Percentiles rank a stretch among this genome's conserved stretches.
These are phyloP conservation scores for Blastobotrys arbuscula DNA, from an alignment of 1,139 yeast genomes.

Conservation along the genomic window DNA sequence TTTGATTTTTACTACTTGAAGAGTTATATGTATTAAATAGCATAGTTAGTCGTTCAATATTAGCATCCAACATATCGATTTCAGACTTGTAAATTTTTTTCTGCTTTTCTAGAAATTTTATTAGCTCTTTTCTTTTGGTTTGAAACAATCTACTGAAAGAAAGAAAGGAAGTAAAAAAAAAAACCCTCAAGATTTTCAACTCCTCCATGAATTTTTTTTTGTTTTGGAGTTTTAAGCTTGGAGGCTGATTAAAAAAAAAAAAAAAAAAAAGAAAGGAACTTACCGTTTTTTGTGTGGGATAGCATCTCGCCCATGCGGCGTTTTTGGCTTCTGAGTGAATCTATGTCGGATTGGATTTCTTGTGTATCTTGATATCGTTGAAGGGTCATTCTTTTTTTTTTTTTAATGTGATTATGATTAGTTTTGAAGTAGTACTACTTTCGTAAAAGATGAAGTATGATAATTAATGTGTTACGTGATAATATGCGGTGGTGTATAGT, in stretches of 20 bases:
- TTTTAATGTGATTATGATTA: too few relatives aligned
- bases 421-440: neutral
- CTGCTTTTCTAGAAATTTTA: neutral
- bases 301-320: neutral
- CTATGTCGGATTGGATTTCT: neutral
- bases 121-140: too few relatives aligned
- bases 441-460: too few relatives aligned
- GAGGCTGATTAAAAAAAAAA: neutral
- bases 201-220: neutral
- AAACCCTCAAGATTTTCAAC: too few relatives aligned
- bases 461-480: neutral
- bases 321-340: neutral
- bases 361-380: neutral
- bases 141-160: too few relatives aligned
- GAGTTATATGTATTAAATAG: neutral
- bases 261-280: neutral
- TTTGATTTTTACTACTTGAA: neutral
- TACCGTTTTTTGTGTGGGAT: neutral
- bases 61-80: conserved; percentile 9
- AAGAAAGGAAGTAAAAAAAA: too few relatives aligned
- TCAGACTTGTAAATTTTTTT: conserved; percentile 5
- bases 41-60: conserved; percentile 11
- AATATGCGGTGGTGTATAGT: neutral
- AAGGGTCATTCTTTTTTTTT: neutral
- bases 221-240: neutral